Base-by-base conservation (phyloP, 345 rosid genomes). In the Moricandia moricandioides region DNA sequence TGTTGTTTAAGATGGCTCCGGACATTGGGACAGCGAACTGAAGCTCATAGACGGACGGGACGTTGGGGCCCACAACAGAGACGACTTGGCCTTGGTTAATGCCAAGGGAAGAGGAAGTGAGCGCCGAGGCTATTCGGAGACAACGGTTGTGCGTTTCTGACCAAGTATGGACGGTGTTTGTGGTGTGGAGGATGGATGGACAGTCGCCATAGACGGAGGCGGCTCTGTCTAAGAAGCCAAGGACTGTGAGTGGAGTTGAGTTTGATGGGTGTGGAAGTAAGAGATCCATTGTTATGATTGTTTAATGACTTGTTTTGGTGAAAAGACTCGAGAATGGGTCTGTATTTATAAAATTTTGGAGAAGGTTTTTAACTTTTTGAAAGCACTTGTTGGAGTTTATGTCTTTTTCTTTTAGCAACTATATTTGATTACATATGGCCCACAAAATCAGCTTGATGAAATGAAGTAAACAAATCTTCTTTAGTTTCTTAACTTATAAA, bases 141-240 rank as follows among this genome's bases (percentile, higher is more conserved):
- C 95, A 92, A 59, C 95, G 91, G 17, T 83, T 77, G 79, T 86
- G 80, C 58, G 96, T 92, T 60, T 89, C 80, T 1, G 95, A 83
- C 98, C 98, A 92, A 0, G 91, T 78, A 40, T 78, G 69, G 82
- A 76, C 82, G 47, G 84, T 73, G 78, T 82, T 81, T 78, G 62
- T 13, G 61, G 84, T 78, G 85, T 86, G 85, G 74, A 87, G 37
- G 69, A 92, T 66, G 47, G 95, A 88, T 4, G 86, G 79, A 65
- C 86, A 85, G 58, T 88, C 97, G 1, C 93, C 97, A 74, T 92
- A 90, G n/a, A 86, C 91, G 18, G 85, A 82, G 21, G 97, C 88
- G 0, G 96, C 88, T 59, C 96, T 82, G 55, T 88, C 87, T 8
- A 88, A 58, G 72, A 85, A 85, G 47, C 80, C 80, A 7, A 83